Percentiles rank a stretch among this genome's conserved stretches.
Evolutionary conservation across 768 basidiomycete genomes (phyloP).

Genomic region (Solioccasus polychromus): DNA sequence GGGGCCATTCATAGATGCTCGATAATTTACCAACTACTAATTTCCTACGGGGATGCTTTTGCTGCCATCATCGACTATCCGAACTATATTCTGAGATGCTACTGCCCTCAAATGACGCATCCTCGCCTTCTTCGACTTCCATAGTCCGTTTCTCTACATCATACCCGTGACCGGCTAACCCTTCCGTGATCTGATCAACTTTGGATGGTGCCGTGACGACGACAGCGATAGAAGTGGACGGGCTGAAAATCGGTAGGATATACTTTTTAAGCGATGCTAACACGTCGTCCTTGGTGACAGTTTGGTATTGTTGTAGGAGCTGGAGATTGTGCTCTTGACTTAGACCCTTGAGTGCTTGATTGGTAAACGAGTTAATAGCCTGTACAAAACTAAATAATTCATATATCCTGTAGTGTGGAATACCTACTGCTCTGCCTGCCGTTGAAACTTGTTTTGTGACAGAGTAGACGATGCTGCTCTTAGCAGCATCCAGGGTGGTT

Average conservation of each 20-base stretch:
- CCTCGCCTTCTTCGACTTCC: slow-evolving; percentile 55
- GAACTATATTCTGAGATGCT: slow-evolving; percentile 34
- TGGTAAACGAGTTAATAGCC: slow-evolving; percentile 82
- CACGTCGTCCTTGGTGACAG: slow-evolving; percentile 78
- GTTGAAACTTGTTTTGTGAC: slow-evolving; percentile 83
- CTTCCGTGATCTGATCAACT: slow-evolving; percentile 63
- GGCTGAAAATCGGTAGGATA: slow-evolving; percentile 81
- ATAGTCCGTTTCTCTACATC: slow-evolving; percentile 71
- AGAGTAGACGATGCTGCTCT: slow-evolving; percentile 85
- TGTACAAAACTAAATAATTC: slow-evolving; percentile 28
- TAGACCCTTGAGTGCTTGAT: slow-evolving; percentile 89
- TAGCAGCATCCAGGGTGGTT: slow-evolving; percentile 83
- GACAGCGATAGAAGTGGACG: slow-evolving; percentile 72
- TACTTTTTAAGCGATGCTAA: slow-evolving; percentile 64
- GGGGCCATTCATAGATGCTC: no score
- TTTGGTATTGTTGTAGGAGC: slow-evolving; percentile 75
- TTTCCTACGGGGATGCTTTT: background rate
- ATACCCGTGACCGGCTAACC: slow-evolving; percentile 68
- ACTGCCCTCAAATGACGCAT: slow-evolving; percentile 31
- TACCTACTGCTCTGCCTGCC: slow-evolving; percentile 77
- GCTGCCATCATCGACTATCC: slow-evolving; percentile 7
- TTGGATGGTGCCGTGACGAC: slow-evolving; percentile 84
- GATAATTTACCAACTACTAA: no score
- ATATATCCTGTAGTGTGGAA: background rate
- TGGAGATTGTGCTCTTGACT: slow-evolving; percentile 69